phyloP scores from a whole-genome alignment of 768 basidiomycete species.

The Xerocomus spinulosus region DNA sequence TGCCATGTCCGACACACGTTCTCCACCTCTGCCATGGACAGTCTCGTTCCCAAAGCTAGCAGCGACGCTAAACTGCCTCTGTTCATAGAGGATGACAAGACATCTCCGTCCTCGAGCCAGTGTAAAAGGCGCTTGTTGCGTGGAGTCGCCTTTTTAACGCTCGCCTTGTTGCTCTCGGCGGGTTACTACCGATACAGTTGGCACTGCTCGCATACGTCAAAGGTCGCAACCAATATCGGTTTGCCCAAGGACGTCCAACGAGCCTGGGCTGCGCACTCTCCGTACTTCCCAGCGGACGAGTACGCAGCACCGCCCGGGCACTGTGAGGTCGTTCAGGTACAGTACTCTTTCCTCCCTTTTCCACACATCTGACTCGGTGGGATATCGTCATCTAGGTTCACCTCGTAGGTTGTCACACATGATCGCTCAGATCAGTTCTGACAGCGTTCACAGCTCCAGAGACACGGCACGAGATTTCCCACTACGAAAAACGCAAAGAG shows the following conservation, averaged over 20 bases:
- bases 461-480: conserved; percentile 79
- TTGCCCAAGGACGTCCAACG: conserved; percentile 25
- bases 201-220: neutral
- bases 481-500: conserved; percentile 43
- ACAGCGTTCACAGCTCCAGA: conserved; percentile 53
- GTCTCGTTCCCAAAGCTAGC: neutral
- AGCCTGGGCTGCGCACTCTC: conserved; percentile 60
- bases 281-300: conserved; percentile 45
- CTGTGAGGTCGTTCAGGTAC: conserved; percentile 59
- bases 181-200: conserved; percentile 14
- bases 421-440: neutral
- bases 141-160: conserved; percentile 3
- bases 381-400: conserved; percentile 19
- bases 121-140: conserved; percentile 4
- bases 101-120: neutral
- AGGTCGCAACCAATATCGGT: neutral
- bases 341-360: neutral
- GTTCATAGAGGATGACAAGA: conserved; percentile 6
- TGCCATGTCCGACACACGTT: conserved; percentile 9
- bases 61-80: conserved; percentile 5
- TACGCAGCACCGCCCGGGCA: conserved; percentile 44
- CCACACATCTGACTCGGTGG: neutral
- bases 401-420: conserved; percentile 19
- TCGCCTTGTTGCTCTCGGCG: conserved; percentile 13
- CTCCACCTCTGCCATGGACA: neutral